A percentile compares a stretch with the other conserved stretches of the same genome.
phyloP scores from a whole-genome alignment of 495 filamentous ascomycete genomes.

The Penicillium ucsense region DNA sequence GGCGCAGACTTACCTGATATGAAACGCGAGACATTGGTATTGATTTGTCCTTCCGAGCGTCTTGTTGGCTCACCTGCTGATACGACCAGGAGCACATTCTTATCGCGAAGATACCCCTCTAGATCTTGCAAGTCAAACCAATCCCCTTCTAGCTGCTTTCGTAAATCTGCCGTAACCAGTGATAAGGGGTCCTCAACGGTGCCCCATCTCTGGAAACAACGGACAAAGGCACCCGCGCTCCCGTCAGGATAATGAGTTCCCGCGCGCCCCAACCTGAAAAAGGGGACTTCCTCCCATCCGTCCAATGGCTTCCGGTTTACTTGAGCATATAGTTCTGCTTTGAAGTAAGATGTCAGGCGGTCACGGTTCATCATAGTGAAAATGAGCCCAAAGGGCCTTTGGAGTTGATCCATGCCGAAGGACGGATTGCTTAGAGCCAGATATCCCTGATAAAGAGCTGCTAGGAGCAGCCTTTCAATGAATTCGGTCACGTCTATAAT shows the following conservation, averaged over 20 bases:
- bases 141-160: slow-evolving; percentile 49
- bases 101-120: slow-evolving; percentile 49
- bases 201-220: slow-evolving; percentile 21
- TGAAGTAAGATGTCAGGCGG: slow-evolving; percentile 36
- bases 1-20: slow-evolving; percentile 11
- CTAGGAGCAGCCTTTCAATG: slow-evolving; percentile 56
- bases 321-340: slow-evolving; percentile 16
- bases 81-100: slow-evolving; percentile 11
- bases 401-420: slow-evolving; percentile 37
- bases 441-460: slow-evolving; percentile 49
- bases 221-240: slow-evolving; percentile 16
- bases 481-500: slow-evolving; percentile 44
- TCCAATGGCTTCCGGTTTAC: slow-evolving; percentile 31
- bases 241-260: slow-evolving; percentile 48
- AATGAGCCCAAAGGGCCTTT: slow-evolving; percentile 57
- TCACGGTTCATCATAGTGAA: slow-evolving; percentile 45
- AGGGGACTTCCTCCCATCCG: slow-evolving; percentile 47
- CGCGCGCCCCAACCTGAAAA: slow-evolving; percentile 54
- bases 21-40: slow-evolving; percentile 10
- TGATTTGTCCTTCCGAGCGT: not conserved
- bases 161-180: slow-evolving; percentile 4
- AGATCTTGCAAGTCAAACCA: slow-evolving; percentile 69
- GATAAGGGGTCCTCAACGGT: slow-evolving; percentile 19
- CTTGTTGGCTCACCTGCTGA: not conserved
- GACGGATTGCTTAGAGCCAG: slow-evolving; percentile 43